Percentiles rank a stretch among this genome's conserved stretches.
These are phyloP conservation scores for Dothidotthia symphoricarpi DNA, from an alignment of 2,329 filamentous ascomycete species.

Conservation along the genomic window DNA sequence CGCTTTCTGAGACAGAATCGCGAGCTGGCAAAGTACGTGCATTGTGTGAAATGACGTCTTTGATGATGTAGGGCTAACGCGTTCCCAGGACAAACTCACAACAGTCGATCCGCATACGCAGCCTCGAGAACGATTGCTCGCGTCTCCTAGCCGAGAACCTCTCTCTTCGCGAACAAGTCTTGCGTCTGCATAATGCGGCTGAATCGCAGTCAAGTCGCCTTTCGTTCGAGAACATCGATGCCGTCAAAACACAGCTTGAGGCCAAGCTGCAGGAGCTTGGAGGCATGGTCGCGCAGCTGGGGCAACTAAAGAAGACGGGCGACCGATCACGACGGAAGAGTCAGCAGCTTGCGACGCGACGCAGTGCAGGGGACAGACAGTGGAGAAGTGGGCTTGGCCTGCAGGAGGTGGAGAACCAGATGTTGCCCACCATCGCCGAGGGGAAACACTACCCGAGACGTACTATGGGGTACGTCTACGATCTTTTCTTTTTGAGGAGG, in stretches of 20 bases:
- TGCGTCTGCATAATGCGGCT: slow-evolving; percentile 67
- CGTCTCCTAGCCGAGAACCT: slow-evolving; percentile 78
- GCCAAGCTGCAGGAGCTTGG: slow-evolving; percentile 70
- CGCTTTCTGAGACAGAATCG: slow-evolving; percentile 80
- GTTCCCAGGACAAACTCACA: slow-evolving; percentile 65
- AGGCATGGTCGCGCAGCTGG: slow-evolving; percentile 64
- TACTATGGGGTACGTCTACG: slow-evolving; percentile 62
- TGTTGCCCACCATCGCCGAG: slow-evolving; percentile 67
- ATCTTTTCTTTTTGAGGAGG: slow-evolving; percentile 1
- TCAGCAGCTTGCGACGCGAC: slow-evolving; percentile 48
- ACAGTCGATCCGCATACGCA: slow-evolving; percentile 73
- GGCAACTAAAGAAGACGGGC: slow-evolving; percentile 40
- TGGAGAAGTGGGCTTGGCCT: slow-evolving; percentile 51
- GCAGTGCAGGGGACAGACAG: slow-evolving; percentile 55
- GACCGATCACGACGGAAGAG: slow-evolving; percentile 45
- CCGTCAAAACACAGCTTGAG: slow-evolving; percentile 70
- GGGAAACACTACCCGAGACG: slow-evolving; percentile 65
- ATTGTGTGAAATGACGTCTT: neutral
- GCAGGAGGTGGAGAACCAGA: slow-evolving; percentile 50
- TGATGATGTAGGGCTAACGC: slow-evolving; percentile 13
- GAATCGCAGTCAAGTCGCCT: slow-evolving; percentile 60
- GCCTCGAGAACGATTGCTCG: slow-evolving; percentile 72
- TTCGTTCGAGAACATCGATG: slow-evolving; percentile 64
- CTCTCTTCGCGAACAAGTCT: slow-evolving; percentile 66
- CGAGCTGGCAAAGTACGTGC: slow-evolving; percentile 64